Base-by-base conservation (phyloP, 148 eudicot species). In the Cornus florida region DNA sequence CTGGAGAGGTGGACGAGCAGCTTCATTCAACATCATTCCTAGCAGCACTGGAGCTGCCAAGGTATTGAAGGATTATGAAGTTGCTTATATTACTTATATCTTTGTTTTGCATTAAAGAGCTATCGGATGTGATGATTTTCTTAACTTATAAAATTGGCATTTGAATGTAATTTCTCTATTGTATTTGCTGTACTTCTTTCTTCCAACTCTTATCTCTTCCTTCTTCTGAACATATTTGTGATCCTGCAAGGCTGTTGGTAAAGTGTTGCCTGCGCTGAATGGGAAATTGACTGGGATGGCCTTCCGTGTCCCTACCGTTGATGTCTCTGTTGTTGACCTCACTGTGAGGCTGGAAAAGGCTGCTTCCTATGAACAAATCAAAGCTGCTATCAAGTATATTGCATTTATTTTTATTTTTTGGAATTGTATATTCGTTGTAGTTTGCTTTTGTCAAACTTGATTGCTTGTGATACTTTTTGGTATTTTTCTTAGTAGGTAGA, bases 241-340 rank as follows among this genome's bases (percentile, higher is more conserved):
- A 32, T 76, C 16, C 16, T 77, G 31, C 74, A 86, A 79, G 94
- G 94, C 94, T 89, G 94, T 91, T 6, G 94, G 94, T 8, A 91
- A 91, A 86, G 94, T 91, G 67, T 85, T 91, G 75, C 94, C 94
- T 24, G 82, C 87, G 3, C 72, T 91, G 78, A 91, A 91, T 43
- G 94, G 94, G 4, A 91, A 91, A 69, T 86, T 91, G 90, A 91
- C 94, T 3, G 94, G 94, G 48, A 91, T 91, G 94, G 73, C 94
- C 6, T 91, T 91, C 91, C 90, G 94, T 79, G 94, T 91, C 16
- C 94, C 94, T 12, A 91, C 94, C 62, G 88, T 91, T 24, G 94
- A 91, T 79, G 94, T 91, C 38, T 91, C 94, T 0, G 94, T 91
- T 24, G 94, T 91, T 74, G 94, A 91, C 78, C 89, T 91, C 53